phyloP scores from a whole-genome alignment of 768 basidiomycete species.

The Lactarius hatsudake region DNA sequence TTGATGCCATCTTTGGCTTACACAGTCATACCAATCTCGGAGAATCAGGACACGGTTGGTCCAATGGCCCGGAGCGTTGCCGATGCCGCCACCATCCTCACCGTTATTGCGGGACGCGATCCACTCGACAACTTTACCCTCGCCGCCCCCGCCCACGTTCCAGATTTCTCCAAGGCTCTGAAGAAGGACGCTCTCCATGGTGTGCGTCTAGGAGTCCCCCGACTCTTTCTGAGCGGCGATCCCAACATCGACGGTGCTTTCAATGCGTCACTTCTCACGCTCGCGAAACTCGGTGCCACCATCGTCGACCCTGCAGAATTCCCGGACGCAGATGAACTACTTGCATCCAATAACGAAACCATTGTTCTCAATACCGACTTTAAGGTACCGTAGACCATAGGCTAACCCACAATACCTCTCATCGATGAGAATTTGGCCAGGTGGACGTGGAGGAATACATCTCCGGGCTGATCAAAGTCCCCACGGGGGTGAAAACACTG shows the following conservation, averaged over 20 bases:
- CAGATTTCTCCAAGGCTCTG: slow-evolving; percentile 56
- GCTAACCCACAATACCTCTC: too few species aligned
- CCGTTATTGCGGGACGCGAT: slow-evolving; percentile 46
- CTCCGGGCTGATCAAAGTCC: slow-evolving; percentile 47
- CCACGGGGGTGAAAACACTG: slow-evolving; percentile 53
- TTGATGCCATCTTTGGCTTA: neutral
- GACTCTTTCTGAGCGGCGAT: slow-evolving; percentile 35
- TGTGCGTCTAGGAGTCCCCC: slow-evolving; percentile 46
- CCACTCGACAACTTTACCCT: slow-evolving; percentile 42
- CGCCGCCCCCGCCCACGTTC: slow-evolving; percentile 47
- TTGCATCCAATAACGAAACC: slow-evolving; percentile 49
- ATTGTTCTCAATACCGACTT: slow-evolving; percentile 55
- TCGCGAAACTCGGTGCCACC: slow-evolving; percentile 44
- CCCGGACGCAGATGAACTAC: slow-evolving; percentile 48
- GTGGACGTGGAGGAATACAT: slow-evolving; percentile 52
- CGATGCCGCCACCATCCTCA: slow-evolving; percentile 55
- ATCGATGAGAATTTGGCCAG: slow-evolving; percentile 32
- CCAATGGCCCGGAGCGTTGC: slow-evolving; percentile 53
- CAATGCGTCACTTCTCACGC: slow-evolving; percentile 38
- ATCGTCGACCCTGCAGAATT: slow-evolving; percentile 65
- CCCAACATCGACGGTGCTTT: slow-evolving; percentile 39
- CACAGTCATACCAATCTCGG: slow-evolving; percentile 49
- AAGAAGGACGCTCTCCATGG: slow-evolving; percentile 45
- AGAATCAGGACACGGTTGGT: slow-evolving; percentile 58
- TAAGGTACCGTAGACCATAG: slow-evolving; percentile 42